These are phyloP conservation scores for Ophiostoma piceae DNA, from an alignment of 2,329 filamentous ascomycete genomes.

Conservation along the genomic window DNA sequence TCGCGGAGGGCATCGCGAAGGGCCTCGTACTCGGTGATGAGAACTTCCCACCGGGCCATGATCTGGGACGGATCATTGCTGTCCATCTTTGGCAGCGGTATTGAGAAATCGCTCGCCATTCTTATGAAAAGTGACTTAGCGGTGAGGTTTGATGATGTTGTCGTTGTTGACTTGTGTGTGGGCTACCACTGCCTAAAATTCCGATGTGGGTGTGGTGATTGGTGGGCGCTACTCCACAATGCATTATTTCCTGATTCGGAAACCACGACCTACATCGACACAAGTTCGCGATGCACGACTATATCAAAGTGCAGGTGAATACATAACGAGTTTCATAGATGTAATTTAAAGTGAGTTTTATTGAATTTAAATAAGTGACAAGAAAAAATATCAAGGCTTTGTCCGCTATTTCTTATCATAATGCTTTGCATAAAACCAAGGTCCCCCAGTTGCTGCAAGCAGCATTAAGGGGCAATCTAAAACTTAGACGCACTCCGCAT, in stretches of 20 bases:
- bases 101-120: not conserved
- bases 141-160: not conserved
- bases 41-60: slow-evolving; percentile 20
- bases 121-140: not conserved
- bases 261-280: not conserved
- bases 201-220: not conserved
- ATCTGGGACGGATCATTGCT: slow-evolving; percentile 12
- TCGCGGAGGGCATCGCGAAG: slow-evolving; percentile 23
- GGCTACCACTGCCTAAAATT: not conserved
- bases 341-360: no score
- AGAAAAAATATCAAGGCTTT: no score
- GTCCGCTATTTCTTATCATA: no score
- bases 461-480: no score
- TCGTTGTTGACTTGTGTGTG: not conserved
- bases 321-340: no score
- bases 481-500: no score
- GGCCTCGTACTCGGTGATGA: slow-evolving; percentile 25
- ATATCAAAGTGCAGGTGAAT: not conserved
- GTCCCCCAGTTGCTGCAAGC: no score
- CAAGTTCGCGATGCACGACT: not conserved
- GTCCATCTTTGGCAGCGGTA: not conserved
- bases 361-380: no score
- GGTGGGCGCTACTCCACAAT: not conserved
- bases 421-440: no score
- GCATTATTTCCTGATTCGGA: not conserved